Evolutionary conservation across 2,329 filamentous ascomycete species (phyloP).

Genomic region (Geosmithia morbida): DNA sequence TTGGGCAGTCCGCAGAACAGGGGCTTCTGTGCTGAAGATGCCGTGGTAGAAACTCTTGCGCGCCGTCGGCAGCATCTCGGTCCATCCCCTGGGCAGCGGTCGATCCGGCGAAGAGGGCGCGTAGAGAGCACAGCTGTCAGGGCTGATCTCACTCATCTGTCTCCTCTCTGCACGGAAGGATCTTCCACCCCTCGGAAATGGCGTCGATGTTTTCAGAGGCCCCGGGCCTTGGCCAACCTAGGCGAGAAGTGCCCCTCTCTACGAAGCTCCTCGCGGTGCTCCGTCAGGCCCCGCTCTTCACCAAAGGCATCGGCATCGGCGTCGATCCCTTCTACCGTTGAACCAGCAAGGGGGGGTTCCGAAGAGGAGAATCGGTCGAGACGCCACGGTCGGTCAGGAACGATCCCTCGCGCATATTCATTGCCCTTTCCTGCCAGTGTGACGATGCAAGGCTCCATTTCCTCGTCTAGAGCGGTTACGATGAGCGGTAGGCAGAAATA

Average conservation of each 20-base stretch:
- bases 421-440: constrained; percentile 4
- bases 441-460: constrained; percentile 6
- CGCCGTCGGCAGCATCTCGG: constrained; percentile 50
- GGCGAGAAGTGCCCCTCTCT: constrained; percentile 36
- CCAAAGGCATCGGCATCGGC: constrained; percentile 21
- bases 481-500: too few relatives aligned
- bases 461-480: not conserved
- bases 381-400: constrained; percentile 2
- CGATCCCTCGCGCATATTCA: constrained; percentile 6
- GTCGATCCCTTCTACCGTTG: constrained; percentile 14
- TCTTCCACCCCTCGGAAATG: constrained; percentile 14
- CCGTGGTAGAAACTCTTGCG: constrained; percentile 28
- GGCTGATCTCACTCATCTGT: constrained; percentile 17
- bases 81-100: constrained; percentile 56
- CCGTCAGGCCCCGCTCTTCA: constrained; percentile 15
- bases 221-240: constrained; percentile 21
- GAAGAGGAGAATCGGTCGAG: constrained; percentile 12
- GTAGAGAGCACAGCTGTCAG: constrained; percentile 18
- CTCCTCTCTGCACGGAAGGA: constrained; percentile 11
- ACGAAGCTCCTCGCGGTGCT: constrained; percentile 28
- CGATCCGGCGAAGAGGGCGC: constrained; percentile 17
- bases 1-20: constrained; percentile 41
- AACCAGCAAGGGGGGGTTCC: constrained; percentile 14
- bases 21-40: constrained; percentile 19
- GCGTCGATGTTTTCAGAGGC: constrained; percentile 13